Percentiles rank a stretch among this genome's conserved stretches.
Conservation (phyloP, 2,329 filamentous ascomycete genomes). For the Trichoderma atroviride region DNA sequence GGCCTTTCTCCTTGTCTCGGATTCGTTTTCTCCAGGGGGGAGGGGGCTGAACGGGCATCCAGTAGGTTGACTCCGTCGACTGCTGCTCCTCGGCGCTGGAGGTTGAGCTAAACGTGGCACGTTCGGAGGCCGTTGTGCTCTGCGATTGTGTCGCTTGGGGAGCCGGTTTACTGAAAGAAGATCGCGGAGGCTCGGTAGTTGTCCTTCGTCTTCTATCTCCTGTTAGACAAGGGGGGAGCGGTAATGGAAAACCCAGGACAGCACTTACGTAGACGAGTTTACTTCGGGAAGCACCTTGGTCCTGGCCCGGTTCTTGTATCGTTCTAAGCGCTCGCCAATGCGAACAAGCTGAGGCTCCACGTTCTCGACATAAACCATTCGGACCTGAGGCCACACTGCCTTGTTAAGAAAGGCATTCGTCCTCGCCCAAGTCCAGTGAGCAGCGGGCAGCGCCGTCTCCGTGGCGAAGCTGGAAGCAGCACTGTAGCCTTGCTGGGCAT, state of each 20-base stretch:
- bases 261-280: slow-evolving; percentile 21
- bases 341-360: slow-evolving; percentile 93
- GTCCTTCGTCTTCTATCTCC: slow-evolving; percentile 27
- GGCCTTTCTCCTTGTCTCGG: slow-evolving; percentile 59
- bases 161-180: slow-evolving; percentile 42
- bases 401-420: slow-evolving; percentile 71
- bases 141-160: slow-evolving; percentile 42
- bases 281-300: slow-evolving; percentile 36
- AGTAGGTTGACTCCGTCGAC: slow-evolving; percentile 33
- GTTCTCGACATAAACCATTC: slow-evolving; percentile 82
- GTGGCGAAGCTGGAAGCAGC: slow-evolving; percentile 67
- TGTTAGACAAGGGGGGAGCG: slow-evolving; percentile 23
- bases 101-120: slow-evolving; percentile 26
- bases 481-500: slow-evolving; percentile 69
- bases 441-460: slow-evolving; percentile 71
- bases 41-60: slow-evolving; percentile 48
- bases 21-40: slow-evolving; percentile 51
- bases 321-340: slow-evolving; percentile 85
- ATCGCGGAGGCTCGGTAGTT: slow-evolving; percentile 34
- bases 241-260: too few species aligned
- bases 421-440: slow-evolving; percentile 70
- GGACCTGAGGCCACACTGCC: slow-evolving; percentile 78
- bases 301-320: slow-evolving; percentile 58
- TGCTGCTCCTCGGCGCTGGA: slow-evolving; percentile 37
- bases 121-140: slow-evolving; percentile 32